These are phyloP conservation scores for Venturia carpophila DNA, from an alignment of 2,329 filamentous ascomycete genomes.

Conservation along the genomic window DNA sequence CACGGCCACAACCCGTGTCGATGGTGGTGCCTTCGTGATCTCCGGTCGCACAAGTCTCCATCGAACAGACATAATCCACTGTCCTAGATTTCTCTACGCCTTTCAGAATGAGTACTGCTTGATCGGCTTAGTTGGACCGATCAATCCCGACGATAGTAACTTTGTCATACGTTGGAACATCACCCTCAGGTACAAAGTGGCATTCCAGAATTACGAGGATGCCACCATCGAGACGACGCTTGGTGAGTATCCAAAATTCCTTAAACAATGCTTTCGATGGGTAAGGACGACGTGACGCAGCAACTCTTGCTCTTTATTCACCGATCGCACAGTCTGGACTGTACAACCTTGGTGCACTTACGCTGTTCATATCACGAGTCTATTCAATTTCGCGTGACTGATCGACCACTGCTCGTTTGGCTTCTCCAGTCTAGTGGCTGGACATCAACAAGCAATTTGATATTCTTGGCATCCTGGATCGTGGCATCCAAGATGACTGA, in stretches of 20 bases:
- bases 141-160: constrained; percentile 29
- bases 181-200: constrained; percentile 40
- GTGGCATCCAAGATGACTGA: constrained; percentile 51
- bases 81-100: constrained; percentile 22
- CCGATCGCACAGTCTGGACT: constrained; percentile 33
- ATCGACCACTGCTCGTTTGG: constrained; percentile 42
- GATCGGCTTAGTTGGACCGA: constrained; percentile 19
- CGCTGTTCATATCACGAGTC: constrained; percentile 46
- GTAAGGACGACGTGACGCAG: constrained; percentile 44
- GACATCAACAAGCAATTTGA: background rate
- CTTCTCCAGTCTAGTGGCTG: constrained; percentile 23
- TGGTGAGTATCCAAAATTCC: constrained; percentile 40
- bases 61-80: constrained; percentile 24
- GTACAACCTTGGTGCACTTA: constrained; percentile 47
- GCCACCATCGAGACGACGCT: constrained; percentile 45
- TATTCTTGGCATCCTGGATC: constrained; percentile 36
- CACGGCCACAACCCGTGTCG: constrained; percentile 26
- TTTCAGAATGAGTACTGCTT: constrained; percentile 14
- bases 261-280: constrained; percentile 45
- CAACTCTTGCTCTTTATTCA: constrained; percentile 25
- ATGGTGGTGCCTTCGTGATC: constrained; percentile 29
- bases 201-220: constrained; percentile 45
- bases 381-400: constrained; percentile 50
- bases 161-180: constrained; percentile 48
- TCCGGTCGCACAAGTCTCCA: constrained; percentile 28